Percentiles rank a stretch among this genome's conserved stretches.
These are phyloP conservation scores for Plasmodium coatneyi DNA, from an alignment of 169 alveolate species.

Conservation along the genomic window DNA sequence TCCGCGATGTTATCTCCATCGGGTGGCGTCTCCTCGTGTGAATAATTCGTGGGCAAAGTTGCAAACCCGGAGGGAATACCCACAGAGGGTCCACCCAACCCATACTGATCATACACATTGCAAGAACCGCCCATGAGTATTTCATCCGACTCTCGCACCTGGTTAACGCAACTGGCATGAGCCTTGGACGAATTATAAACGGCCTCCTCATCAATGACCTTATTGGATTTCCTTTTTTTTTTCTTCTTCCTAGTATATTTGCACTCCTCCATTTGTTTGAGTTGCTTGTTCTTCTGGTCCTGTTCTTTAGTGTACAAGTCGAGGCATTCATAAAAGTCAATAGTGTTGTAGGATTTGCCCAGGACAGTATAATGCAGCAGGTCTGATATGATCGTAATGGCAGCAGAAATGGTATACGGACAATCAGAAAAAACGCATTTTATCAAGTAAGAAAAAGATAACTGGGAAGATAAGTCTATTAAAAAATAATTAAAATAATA, in stretches of 20 bases:
- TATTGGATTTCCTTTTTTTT: conserved; percentile 25
- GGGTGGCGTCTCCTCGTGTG: neutral
- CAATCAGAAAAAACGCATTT: conserved; percentile 61
- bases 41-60: neutral
- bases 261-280: conserved; percentile 4
- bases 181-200: neutral
- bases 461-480: conserved; percentile 40
- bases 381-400: conserved; percentile 61
- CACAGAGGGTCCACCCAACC: neutral
- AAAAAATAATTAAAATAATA: conserved; percentile 68
- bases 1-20: neutral
- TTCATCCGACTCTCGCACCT: neutral
- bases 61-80: neutral
- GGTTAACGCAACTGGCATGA: neutral
- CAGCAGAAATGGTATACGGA: conserved; percentile 61
- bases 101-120: neutral
- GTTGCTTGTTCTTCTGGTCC: conserved; percentile 9
- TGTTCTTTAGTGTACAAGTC: conserved; percentile 49
- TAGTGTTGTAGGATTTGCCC: conserved; percentile 28
- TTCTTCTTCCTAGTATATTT: conserved; percentile 5
- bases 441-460: conserved; percentile 26
- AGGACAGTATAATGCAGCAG: conserved; percentile 30
- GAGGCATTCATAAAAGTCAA: conserved; percentile 51
- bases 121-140: neutral
- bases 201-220: conserved; percentile 10